Evolutionary conservation across 306 rosid species (phyloP).

Genomic region (Acacia melanoxylon): DNA sequence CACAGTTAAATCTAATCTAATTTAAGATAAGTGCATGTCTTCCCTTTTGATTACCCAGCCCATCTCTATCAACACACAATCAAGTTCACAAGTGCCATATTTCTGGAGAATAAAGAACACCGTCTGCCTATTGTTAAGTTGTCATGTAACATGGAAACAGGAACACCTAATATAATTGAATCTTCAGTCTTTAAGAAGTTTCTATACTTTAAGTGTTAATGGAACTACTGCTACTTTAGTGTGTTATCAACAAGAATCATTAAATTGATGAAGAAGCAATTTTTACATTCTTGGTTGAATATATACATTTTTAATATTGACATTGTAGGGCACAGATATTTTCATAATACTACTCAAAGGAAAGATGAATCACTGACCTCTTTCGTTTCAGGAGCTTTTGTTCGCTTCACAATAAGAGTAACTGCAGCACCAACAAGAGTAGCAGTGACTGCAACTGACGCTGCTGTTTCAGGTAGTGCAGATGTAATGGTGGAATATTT

Average conservation of each 20-base stretch:
- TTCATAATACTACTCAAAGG: background rate
- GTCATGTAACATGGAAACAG: background rate
- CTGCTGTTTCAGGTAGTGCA: constrained; percentile 85
- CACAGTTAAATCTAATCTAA: background rate
- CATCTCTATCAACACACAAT: background rate
- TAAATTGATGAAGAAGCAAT: constrained; percentile 1
- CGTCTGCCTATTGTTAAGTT: background rate
- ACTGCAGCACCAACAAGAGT: constrained; percentile 87
- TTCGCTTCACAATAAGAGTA: constrained; percentile 66
- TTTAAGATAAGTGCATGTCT: background rate
- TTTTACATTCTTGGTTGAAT: background rate
- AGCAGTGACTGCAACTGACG: constrained; percentile 79
- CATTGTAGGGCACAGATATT: background rate
- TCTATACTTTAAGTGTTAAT: background rate
- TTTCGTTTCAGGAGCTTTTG: constrained; percentile 51
- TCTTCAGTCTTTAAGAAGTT: background rate
- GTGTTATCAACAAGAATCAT: constrained; percentile 5
- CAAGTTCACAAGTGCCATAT: background rate
- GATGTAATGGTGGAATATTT: constrained; percentile 41
- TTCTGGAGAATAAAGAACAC: background rate
- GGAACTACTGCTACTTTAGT: background rate
- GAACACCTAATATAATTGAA: background rate
- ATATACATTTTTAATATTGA: background rate
- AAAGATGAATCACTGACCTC: constrained; percentile 43
- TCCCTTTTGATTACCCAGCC: background rate